Conservation (phyloP, 805 yeast genomes). For the Cyberlindnera petersonii region DNA sequence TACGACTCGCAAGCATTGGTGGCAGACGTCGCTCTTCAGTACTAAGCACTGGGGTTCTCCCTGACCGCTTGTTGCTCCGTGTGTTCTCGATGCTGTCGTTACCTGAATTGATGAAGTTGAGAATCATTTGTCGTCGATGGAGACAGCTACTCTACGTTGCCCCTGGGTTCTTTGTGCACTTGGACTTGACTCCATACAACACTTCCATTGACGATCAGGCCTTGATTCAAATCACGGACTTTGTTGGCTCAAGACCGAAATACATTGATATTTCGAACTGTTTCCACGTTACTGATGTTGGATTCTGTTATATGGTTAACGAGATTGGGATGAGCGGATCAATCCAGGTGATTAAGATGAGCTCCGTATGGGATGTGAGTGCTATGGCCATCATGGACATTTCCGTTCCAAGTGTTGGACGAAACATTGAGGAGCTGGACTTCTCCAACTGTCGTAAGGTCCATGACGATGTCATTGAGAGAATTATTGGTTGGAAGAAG, state of each 20-base stretch:
- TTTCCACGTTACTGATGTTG: slow-evolving; percentile 73
- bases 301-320: slow-evolving; percentile 65
- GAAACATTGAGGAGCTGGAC: slow-evolving; percentile 54
- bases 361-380: slow-evolving; percentile 70
- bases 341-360: slow-evolving; percentile 53
- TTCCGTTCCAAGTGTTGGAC: slow-evolving; percentile 61
- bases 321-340: slow-evolving; percentile 66
- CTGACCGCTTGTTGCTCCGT: slow-evolving; percentile 53
- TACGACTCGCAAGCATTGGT: slow-evolving; percentile 42
- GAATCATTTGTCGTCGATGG: slow-evolving; percentile 64
- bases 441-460: slow-evolving; percentile 71
- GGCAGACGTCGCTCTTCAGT: slow-evolving; percentile 55
- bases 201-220: slow-evolving; percentile 56
- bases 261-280: slow-evolving; percentile 64
- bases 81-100: slow-evolving; percentile 52
- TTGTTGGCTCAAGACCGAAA: slow-evolving; percentile 67
- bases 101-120: slow-evolving; percentile 56
- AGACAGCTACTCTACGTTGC: slow-evolving; percentile 58
- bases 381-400: slow-evolving; percentile 83
- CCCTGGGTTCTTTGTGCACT: slow-evolving; percentile 43
- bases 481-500: slow-evolving; percentile 56
- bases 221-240: slow-evolving; percentile 55
- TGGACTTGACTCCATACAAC: slow-evolving; percentile 63
- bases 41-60: slow-evolving; percentile 52
- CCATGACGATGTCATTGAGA: slow-evolving; percentile 63